Conservation (phyloP, 129 eudicot species). For the Centaurea solstitialis region DNA sequence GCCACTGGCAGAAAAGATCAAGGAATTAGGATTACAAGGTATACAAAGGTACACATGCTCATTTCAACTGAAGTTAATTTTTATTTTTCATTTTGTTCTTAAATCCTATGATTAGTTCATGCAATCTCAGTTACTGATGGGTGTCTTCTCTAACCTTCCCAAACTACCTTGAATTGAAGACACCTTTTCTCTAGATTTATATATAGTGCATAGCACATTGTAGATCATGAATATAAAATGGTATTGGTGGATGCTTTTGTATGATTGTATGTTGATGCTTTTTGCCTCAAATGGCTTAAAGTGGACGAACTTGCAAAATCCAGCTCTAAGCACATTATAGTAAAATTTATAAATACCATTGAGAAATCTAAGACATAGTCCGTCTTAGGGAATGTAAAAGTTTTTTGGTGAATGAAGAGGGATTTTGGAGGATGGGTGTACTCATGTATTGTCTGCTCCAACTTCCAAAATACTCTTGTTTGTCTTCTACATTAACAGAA, state of each 20-base stretch:
- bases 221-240: background rate
- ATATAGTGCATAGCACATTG: background rate
- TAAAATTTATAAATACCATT: background rate
- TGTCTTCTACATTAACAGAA: background rate
- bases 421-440: background rate
- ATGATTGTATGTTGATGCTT: background rate
- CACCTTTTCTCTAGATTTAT: background rate
- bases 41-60: constrained; percentile 60
- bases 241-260: background rate
- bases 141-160: background rate
- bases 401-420: background rate
- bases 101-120: background rate
- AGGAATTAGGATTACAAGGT: constrained; percentile 90
- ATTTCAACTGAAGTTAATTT: constrained; percentile 1
- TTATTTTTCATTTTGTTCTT: background rate
- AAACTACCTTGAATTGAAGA: background rate
- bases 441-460: background rate
- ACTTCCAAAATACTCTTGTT: background rate
- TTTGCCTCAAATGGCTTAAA: background rate
- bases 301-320: background rate
- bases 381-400: background rate
- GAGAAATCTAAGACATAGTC: background rate
- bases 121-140: background rate
- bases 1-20: constrained; percentile 92
- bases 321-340: background rate